A percentile compares a stretch with the other conserved stretches of the same genome.
Conservation (phyloP, 1,284 basidiomycete genomes). For the Mycena sp. region DNA sequence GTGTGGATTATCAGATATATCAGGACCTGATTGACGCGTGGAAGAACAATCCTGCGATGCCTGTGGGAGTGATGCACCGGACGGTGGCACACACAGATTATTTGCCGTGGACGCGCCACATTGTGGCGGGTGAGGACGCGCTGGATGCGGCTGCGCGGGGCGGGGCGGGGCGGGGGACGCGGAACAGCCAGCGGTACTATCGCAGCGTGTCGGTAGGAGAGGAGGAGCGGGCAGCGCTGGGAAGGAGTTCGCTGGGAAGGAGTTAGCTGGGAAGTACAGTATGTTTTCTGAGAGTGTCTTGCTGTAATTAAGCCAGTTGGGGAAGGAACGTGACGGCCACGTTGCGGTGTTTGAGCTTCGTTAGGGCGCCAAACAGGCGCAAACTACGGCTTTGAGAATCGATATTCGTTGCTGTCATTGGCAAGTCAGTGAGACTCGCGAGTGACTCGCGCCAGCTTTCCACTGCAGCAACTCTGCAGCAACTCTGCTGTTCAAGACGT, state of each 20-base stretch:
- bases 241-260: conserved; percentile 40
- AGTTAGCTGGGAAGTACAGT: too few relatives aligned
- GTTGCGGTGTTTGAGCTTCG: conserved; percentile 1
- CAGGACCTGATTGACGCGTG: conserved; percentile 22
- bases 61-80: conserved; percentile 37
- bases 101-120: conserved; percentile 72
- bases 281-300: too few relatives aligned
- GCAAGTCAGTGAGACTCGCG: too few relatives aligned
- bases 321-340: not conserved
- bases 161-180: conserved; percentile 55
- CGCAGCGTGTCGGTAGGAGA: conserved; percentile 53
- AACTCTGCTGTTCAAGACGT: not conserved
- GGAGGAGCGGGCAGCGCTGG: conserved; percentile 46
- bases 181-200: conserved; percentile 62
- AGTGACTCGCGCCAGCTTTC: too few relatives aligned
- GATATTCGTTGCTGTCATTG: too few relatives aligned
- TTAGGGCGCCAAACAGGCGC: too few relatives aligned
- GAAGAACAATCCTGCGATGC: conserved; percentile 17
- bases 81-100: conserved; percentile 71
- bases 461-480: not conserved
- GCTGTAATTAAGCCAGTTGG: conserved; percentile 26
- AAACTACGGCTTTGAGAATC: too few relatives aligned
- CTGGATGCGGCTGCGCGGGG: conserved; percentile 36
- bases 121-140: conserved; percentile 76
- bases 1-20: conserved; percentile 22